Evolutionary conservation across 2,329 filamentous ascomycete species (phyloP).

Genomic region (Trichothecium roseum): DNA sequence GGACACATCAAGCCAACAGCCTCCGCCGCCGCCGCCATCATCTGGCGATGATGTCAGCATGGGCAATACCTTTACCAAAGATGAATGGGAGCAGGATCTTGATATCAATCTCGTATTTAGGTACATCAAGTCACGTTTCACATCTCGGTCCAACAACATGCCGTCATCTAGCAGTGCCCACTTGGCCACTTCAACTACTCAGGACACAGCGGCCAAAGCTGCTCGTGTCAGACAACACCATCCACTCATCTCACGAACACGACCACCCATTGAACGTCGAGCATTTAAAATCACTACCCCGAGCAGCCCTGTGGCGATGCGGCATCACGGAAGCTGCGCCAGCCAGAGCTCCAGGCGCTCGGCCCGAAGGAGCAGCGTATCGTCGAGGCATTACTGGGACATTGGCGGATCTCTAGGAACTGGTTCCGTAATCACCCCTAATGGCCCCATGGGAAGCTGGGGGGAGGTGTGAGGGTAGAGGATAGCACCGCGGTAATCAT

Average conservation of each 20-base stretch:
- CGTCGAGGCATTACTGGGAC: slow-evolving; percentile 85
- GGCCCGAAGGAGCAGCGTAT: slow-evolving; percentile 55
- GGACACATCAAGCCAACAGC: slow-evolving; percentile 12
- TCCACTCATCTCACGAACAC: slow-evolving; percentile 59
- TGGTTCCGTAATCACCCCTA: slow-evolving; percentile 57
- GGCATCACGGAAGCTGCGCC: slow-evolving; percentile 60
- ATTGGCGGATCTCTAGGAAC: slow-evolving; percentile 73
- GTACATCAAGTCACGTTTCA: slow-evolving; percentile 70
- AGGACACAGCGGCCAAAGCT: slow-evolving; percentile 64
- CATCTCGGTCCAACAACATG: slow-evolving; percentile 34
- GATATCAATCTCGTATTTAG: slow-evolving; percentile 88
- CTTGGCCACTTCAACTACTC: slow-evolving; percentile 37
- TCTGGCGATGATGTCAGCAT: slow-evolving; percentile 14
- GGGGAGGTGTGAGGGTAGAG: slow-evolving; percentile 49
- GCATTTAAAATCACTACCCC: slow-evolving; percentile 45
- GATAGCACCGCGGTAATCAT: neutral
- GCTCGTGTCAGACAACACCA: slow-evolving; percentile 83
- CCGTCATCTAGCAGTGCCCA: slow-evolving; percentile 29
- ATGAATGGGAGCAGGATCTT: slow-evolving; percentile 90
- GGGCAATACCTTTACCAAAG: slow-evolving; percentile 43
- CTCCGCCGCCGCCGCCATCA: slow-evolving; percentile 15
- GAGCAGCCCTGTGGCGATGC: slow-evolving; percentile 34
- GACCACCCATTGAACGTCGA: slow-evolving; percentile 38
- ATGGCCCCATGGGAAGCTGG: slow-evolving; percentile 65
- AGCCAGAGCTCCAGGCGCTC: slow-evolving; percentile 78